phyloP scores from a whole-genome alignment of 2,329 filamentous ascomycete genomes.

The Zymoseptoria pseudotritici region DNA sequence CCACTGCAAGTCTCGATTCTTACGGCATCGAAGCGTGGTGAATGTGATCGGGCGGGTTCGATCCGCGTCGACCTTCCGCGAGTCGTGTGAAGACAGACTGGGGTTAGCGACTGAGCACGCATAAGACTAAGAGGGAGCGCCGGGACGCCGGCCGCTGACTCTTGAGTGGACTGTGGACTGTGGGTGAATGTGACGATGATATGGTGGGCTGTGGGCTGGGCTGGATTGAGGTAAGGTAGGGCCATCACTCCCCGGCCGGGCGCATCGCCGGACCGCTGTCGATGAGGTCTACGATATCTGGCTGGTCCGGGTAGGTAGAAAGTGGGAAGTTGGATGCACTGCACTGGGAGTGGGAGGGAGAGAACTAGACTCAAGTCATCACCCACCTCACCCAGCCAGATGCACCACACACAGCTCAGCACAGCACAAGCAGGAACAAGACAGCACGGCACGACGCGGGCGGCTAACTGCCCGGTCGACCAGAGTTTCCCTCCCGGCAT shows the following conservation, averaged over 20 bases:
- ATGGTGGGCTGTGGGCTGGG: not conserved
- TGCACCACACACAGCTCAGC: no score
- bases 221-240: no score
- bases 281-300: not conserved
- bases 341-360: not conserved
- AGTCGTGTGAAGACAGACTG: not conserved
- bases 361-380: not conserved
- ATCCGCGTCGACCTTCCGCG: not conserved
- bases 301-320: not conserved
- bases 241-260: not conserved
- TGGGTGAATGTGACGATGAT: not conserved
- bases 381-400: no score
- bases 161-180: not conserved
- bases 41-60: not conserved
- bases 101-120: not conserved
- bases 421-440: no score
- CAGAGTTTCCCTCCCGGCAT: not conserved
- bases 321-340: not conserved
- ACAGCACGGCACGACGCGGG: not conserved
- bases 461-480: not conserved
- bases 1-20: not conserved
- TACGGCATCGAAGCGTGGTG: not conserved
- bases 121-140: not conserved
- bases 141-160: not conserved
- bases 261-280: not conserved